Conservation (phyloP, 2,329 filamentous ascomycete genomes). For the Tolypocladium guangdongense region DNA sequence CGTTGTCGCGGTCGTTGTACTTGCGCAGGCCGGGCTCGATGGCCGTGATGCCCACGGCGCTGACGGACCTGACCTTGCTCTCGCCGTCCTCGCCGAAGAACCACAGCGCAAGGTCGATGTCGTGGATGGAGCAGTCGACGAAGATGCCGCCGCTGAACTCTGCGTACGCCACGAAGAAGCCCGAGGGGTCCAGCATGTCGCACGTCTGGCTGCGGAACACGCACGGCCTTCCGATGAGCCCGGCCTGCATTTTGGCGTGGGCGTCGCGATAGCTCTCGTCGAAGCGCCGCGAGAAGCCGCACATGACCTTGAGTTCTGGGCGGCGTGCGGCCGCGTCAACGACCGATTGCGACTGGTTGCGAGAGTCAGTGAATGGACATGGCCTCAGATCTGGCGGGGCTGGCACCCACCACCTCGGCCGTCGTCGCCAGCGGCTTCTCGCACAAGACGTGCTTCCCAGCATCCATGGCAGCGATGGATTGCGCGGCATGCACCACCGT, state of each 20-base stretch:
- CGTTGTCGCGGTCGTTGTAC: constrained; percentile 19
- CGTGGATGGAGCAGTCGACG: constrained; percentile 59
- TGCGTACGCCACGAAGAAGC: constrained; percentile 58
- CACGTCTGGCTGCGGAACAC: constrained; percentile 56
- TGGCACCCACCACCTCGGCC: constrained; percentile 39
- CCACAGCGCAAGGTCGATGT: constrained; percentile 34
- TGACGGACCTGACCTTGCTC: constrained; percentile 13
- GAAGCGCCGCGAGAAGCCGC: constrained; percentile 29
- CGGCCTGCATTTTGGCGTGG: constrained; percentile 36
- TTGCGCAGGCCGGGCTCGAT: constrained; percentile 15
- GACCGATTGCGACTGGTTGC: constrained; percentile 41
- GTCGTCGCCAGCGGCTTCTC: constrained; percentile 50
- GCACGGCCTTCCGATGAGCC: constrained; percentile 47
- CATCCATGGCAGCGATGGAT: constrained; percentile 42
- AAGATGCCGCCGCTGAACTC: constrained; percentile 58
- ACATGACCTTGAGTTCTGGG: constrained; percentile 51
- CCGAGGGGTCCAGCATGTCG: constrained; percentile 52
- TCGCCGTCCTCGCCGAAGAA: constrained; percentile 17
- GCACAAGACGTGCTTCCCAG: constrained; percentile 44
- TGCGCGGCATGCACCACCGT: constrained; percentile 47
- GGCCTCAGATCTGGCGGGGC: neutral
- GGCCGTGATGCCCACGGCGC: constrained; percentile 16
- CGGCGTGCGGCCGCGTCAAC: constrained; percentile 40
- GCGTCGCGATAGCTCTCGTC: constrained; percentile 55
- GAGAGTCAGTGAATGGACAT: neutral